A percentile compares a stretch with the other conserved stretches of the same genome.
Conservation (phyloP, 1,139 yeast species). For the Kodamaea alishanica region DNA sequence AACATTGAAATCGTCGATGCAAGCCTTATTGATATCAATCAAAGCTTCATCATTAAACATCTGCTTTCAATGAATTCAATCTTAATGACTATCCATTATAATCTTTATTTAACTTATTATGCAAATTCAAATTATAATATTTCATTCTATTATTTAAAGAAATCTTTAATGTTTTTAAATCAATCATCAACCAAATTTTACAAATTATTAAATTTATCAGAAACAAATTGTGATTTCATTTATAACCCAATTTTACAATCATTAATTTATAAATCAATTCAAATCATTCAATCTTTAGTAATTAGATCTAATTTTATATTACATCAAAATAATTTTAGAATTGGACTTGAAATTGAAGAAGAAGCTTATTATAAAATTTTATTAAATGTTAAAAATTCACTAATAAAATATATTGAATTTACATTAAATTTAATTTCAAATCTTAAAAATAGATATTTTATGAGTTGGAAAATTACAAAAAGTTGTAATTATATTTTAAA, state of each 20-base stretch:
- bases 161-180: conserved; percentile 25
- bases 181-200: conserved; percentile 39
- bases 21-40: conserved; percentile 15
- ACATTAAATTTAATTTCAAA: conserved; percentile 7
- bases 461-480: conserved; percentile 11
- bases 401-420: conserved; percentile 5
- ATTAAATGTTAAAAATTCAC: conserved; percentile 4
- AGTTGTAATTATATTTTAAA: conserved; percentile 8
- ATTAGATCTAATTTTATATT: conserved; percentile 19
- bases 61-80: conserved; percentile 30
- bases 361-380: conserved; percentile 7
- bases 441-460: conserved; percentile 12
- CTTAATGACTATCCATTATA: conserved; percentile 32
- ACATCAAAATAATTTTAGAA: conserved; percentile 9
- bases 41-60: conserved; percentile 26
- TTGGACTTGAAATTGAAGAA: conserved; percentile 9
- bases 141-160: conserved; percentile 33
- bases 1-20: conserved; percentile 9
- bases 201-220: conserved; percentile 29
- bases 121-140: conserved; percentile 18
- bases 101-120: conserved; percentile 34
- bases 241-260: conserved; percentile 40
- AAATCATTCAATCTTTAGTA: conserved; percentile 29
- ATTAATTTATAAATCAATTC: conserved; percentile 35
- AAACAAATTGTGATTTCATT: conserved; percentile 35